Evolutionary conservation across 768 basidiomycete species (phyloP).

Genomic region (Xanthoconium stramineum): DNA sequence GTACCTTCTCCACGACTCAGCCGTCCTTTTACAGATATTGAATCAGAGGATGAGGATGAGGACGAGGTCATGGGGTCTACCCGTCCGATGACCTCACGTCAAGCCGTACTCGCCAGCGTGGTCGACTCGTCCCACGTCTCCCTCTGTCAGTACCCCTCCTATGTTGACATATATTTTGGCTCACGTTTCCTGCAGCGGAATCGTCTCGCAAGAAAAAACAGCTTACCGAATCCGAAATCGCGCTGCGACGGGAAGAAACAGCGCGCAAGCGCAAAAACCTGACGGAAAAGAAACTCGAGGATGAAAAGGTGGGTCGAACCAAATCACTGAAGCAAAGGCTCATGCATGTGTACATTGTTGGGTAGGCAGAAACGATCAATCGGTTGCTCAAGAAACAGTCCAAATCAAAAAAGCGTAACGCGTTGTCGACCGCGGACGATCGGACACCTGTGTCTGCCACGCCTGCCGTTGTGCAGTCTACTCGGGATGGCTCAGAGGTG

Average conservation of each 20-base stretch:
- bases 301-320: conserved; percentile 47
- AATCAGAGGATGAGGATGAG: conserved; percentile 41
- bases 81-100: conserved; percentile 53
- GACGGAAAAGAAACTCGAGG: conserved; percentile 14
- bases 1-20: not conserved
- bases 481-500: conserved; percentile 29
- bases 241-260: conserved; percentile 73
- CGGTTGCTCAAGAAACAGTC: conserved; percentile 85
- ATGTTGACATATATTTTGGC: not conserved
- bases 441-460: conserved; percentile 33
- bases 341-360: not conserved
- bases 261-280: conserved; percentile 79
- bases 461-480: conserved; percentile 27
- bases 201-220: conserved; percentile 47
- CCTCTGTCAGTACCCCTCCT: conserved; percentile 37
- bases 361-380: conserved; percentile 83
- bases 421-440: conserved; percentile 46
- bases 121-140: conserved; percentile 69
- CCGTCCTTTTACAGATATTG: conserved; percentile 29
- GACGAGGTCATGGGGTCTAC: conserved; percentile 39
- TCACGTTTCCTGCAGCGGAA: conserved; percentile 1
- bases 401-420: conserved; percentile 57
- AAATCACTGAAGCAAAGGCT: not conserved
- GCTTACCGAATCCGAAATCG: conserved; percentile 69
- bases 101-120: conserved; percentile 69